Conservation (phyloP, 495 filamentous ascomycete species). For the Lophiotrema nucula region DNA sequence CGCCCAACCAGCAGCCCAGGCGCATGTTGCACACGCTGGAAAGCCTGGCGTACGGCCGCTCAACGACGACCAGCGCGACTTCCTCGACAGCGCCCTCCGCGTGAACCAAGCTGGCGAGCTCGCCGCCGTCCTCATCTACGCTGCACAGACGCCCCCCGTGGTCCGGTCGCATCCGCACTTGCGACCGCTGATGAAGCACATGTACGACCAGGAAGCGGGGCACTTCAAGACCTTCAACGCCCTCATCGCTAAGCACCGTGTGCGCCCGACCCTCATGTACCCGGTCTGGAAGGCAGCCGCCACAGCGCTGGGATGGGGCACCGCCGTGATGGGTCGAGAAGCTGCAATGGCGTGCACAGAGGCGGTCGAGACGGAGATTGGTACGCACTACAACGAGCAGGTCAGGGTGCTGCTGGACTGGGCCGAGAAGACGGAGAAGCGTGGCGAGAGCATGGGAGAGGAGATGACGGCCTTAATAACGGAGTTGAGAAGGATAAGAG, state of each 20-base stretch:
- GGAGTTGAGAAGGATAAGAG: constrained; percentile 78
- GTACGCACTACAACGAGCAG: constrained; percentile 92
- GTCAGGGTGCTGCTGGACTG: constrained; percentile 77
- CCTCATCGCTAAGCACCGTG: constrained; percentile 79
- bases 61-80: constrained; percentile 7
- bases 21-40: background rate
- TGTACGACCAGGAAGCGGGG: constrained; percentile 93
- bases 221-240: constrained; percentile 84
- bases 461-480: constrained; percentile 72
- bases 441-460: constrained; percentile 73
- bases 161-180: constrained; percentile 78
- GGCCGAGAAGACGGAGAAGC: constrained; percentile 60
- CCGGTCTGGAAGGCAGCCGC: constrained; percentile 86
- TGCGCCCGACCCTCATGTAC: constrained; percentile 92
- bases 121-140: constrained; percentile 46
- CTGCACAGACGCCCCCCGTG: constrained; percentile 64
- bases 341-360: constrained; percentile 99
- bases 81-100: constrained; percentile 39
- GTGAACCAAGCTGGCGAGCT: constrained; percentile 50
- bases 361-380: constrained; percentile 97
- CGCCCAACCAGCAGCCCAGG: background rate
- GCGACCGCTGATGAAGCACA: constrained; percentile 87
- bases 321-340: constrained; percentile 84
- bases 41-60: background rate
- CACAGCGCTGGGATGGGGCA: constrained; percentile 82